Evolutionary conservation across 116 monocot species (phyloP).

Genomic region (Iris pallida): DNA sequence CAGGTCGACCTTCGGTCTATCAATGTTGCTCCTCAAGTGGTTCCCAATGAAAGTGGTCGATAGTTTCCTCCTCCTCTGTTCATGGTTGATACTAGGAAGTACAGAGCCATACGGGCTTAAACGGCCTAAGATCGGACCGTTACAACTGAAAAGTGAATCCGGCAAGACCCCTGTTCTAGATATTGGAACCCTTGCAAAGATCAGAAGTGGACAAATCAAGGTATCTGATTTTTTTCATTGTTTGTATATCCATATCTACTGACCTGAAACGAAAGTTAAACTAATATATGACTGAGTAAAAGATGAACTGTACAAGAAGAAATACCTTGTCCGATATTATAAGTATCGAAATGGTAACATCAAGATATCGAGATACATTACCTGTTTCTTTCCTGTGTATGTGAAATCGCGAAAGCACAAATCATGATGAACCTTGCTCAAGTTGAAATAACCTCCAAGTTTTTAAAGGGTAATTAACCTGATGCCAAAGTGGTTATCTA

Average conservation of each 20-base stretch:
- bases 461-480: no score
- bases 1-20: slow-evolving; percentile 79
- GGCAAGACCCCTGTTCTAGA: slow-evolving; percentile 87
- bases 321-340: no score
- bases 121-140: slow-evolving; percentile 73
- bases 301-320: no score
- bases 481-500: neutral
- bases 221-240: slow-evolving; percentile 12
- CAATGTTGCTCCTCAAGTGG: slow-evolving; percentile 71
- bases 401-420: no score
- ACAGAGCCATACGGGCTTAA: slow-evolving; percentile 57
- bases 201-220: slow-evolving; percentile 69
- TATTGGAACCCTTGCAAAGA: slow-evolving; percentile 64
- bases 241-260: no score
- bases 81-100: slow-evolving; percentile 53
- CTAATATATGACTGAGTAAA: no score
- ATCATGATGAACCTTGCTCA: no score
- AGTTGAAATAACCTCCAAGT: no score
- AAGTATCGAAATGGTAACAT: no score
- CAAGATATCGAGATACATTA: no score
- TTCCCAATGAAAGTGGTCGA: slow-evolving; percentile 60
- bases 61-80: slow-evolving; percentile 49
- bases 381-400: no score
- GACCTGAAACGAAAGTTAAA: no score
- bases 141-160: slow-evolving; percentile 59